Conservation (phyloP, 495 filamentous ascomycete genomes). For the Hypoxylon perforatum region DNA sequence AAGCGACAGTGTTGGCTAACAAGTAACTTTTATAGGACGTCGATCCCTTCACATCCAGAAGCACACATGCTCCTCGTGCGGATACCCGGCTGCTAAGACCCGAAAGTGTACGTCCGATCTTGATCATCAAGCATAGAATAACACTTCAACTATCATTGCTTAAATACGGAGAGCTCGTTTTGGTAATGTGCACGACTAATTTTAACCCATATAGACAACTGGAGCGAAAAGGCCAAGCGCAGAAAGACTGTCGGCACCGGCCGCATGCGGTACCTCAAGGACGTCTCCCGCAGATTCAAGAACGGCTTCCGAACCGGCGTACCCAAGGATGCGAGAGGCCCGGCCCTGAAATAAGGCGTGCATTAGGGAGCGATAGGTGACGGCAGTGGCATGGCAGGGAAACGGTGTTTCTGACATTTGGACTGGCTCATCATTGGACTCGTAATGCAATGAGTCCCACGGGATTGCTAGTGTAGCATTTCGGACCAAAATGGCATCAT, state of each 20-base stretch:
- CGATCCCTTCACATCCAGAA: slow-evolving; percentile 99
- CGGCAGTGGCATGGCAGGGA: slow-evolving; percentile 46
- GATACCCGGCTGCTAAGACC: slow-evolving; percentile 95
- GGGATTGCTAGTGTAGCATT: slow-evolving; percentile 44
- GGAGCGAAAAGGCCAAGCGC: slow-evolving; percentile 99
- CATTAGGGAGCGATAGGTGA: slow-evolving; percentile 42
- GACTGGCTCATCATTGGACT: slow-evolving; percentile 46
- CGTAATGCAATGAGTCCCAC: slow-evolving; percentile 33
- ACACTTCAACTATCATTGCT: background rate
- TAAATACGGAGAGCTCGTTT: slow-evolving; percentile 34
- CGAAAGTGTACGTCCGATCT: slow-evolving; percentile 88
- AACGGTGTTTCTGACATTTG: slow-evolving; percentile 51
- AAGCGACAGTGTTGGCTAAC: slow-evolving; percentile 37
- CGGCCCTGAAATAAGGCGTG: slow-evolving; percentile 49
- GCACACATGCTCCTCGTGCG: slow-evolving; percentile 96
- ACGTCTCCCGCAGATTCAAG: slow-evolving; percentile 87
- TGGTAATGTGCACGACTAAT: slow-evolving; percentile 23
- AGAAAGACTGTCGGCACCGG: slow-evolving; percentile 99
- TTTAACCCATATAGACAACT: slow-evolving; percentile 78
- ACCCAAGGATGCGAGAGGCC: slow-evolving; percentile 85
- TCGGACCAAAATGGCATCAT: slow-evolving; percentile 47
- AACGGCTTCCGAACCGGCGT: slow-evolving; percentile 94
- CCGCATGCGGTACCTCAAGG: slow-evolving; percentile 91
- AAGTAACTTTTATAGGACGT: slow-evolving; percentile 68
- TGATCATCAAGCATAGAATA: background rate